Evolutionary conservation across 73 alveolate genomes (phyloP), one percentile per base, ranked within the genome.

Genomic region (Paramecium octaurelia): DNA sequence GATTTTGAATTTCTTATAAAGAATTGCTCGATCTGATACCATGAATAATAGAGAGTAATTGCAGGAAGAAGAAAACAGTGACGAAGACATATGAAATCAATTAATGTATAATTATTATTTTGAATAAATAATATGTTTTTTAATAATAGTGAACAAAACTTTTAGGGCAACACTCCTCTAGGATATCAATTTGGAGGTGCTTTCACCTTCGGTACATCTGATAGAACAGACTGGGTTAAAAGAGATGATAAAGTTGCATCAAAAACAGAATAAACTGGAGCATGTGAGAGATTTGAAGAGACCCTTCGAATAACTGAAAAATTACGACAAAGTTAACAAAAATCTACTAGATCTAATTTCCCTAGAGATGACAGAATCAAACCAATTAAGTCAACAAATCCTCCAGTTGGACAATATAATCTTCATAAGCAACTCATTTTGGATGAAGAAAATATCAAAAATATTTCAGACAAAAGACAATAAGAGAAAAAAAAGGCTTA

Each of bases 201-300:
- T 2, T 80, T 3, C 8, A 80, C 76, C 3, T 80, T 80, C 24
- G 91, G 91, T 40, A 5, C 7, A 23, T 80, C 91, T 43, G 48
- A 80, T 2, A 20, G 91, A 80, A 80, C 91, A 31, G 76, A 80
- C 9, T 80, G 91, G 91, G 91, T 46, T 9, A 24, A 48, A 35
- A 34, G 64, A 24, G 76, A 42, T 40, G 91, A 80, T 42, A 31
- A 14, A 64, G 29, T 64, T 27, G 84, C 84, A 64, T 31, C 50
- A 27, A 64, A 64, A 64, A 64, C 84, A 64, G 84, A 64, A 23
- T 29, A 59, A 64, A 1, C 20, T 31, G 46, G 4, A 64, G 8
- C 31, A 23, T 64, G 84, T 34, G 84, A 24, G 20, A 27, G 84
- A 23, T 64, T 64, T 12, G 48, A 20, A 64, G 48, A 31, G 10